phyloP scores from a whole-genome alignment of 768 basidiomycete genomes.

The Grammothele lineata region DNA sequence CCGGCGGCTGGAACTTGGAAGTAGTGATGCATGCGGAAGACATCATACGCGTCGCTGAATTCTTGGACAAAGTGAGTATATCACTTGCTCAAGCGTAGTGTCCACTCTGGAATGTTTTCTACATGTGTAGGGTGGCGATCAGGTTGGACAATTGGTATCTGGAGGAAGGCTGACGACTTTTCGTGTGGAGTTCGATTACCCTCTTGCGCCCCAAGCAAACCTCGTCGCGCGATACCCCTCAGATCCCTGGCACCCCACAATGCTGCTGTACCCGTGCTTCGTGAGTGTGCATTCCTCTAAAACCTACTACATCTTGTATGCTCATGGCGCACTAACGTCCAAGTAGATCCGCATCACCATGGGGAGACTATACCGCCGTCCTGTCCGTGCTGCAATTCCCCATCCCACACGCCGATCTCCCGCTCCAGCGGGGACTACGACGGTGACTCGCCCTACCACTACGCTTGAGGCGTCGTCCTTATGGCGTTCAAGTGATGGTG shows the following conservation, averaged over 20 bases:
- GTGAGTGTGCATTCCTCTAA: slow-evolving; percentile 42
- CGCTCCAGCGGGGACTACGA: slow-evolving; percentile 65
- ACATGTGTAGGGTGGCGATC: too few relatives aligned
- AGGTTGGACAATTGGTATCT: too few relatives aligned
- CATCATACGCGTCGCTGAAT: too few relatives aligned
- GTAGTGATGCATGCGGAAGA: too few relatives aligned
- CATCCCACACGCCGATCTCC: slow-evolving; percentile 59
- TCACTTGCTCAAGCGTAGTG: too few relatives aligned
- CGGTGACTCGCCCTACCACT: slow-evolving; percentile 84
- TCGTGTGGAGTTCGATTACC: too few relatives aligned
- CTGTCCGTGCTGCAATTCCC: slow-evolving; percentile 57
- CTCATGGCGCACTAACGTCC: too few relatives aligned
- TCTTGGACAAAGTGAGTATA: too few relatives aligned
- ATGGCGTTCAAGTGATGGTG: slow-evolving; percentile 61
- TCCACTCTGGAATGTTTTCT: too few relatives aligned
- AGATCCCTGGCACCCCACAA: slow-evolving; percentile 54
- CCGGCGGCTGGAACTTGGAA: too few relatives aligned
- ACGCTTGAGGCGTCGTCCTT: slow-evolving; percentile 69
- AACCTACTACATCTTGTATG: background rate
- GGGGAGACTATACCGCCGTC: slow-evolving; percentile 48
- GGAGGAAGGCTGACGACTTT: too few relatives aligned
- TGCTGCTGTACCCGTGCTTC: slow-evolving; percentile 67
- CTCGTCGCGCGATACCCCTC: slow-evolving; percentile 63
- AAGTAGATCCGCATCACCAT: slow-evolving; percentile 59
- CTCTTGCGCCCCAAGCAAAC: too few relatives aligned